Evolutionary conservation across 441 rosid species (phyloP).

Genomic region (Codiaeum variegatum): DNA sequence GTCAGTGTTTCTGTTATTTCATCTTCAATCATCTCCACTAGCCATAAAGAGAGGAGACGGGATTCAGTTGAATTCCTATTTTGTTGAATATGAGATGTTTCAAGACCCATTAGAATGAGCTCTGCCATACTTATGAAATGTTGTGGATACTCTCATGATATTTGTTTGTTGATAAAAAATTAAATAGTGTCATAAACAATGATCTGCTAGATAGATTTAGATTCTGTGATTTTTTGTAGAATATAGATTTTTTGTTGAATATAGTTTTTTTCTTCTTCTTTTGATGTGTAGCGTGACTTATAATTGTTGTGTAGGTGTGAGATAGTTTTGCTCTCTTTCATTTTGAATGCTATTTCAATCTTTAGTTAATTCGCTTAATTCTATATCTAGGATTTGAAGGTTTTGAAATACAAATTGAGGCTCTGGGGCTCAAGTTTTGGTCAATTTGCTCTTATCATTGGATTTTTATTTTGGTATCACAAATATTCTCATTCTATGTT

Average conservation of each 20-base stretch:
- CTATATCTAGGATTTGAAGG: not conserved
- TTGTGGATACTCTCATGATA: not conserved
- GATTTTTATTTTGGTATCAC: not conserved
- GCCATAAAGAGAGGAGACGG: not conserved
- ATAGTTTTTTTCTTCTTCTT: not conserved
- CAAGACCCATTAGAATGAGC: not conserved
- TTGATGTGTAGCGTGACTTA: not conserved
- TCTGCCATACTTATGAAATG: not conserved
- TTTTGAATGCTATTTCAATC: not conserved
- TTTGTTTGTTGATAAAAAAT: not conserved
- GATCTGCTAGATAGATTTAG: not conserved
- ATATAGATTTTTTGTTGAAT: not conserved
- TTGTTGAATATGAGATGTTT: not conserved
- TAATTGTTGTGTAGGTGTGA: not conserved
- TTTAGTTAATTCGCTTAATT: not conserved
- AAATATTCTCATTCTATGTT: not conserved
- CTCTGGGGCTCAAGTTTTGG: not conserved
- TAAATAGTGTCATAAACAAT: not conserved
- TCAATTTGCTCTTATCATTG: not conserved
- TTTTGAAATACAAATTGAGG: not conserved
- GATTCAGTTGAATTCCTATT: slow-evolving; percentile 4
- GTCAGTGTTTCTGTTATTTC: not conserved
- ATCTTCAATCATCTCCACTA: not conserved
- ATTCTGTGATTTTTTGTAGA: not conserved
- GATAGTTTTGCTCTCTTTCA: not conserved